Evolutionary conservation across 2,329 filamentous ascomycete genomes (phyloP), one percentile per base, ranked within the genome.

Genomic region (Cadophora gregata): DNA sequence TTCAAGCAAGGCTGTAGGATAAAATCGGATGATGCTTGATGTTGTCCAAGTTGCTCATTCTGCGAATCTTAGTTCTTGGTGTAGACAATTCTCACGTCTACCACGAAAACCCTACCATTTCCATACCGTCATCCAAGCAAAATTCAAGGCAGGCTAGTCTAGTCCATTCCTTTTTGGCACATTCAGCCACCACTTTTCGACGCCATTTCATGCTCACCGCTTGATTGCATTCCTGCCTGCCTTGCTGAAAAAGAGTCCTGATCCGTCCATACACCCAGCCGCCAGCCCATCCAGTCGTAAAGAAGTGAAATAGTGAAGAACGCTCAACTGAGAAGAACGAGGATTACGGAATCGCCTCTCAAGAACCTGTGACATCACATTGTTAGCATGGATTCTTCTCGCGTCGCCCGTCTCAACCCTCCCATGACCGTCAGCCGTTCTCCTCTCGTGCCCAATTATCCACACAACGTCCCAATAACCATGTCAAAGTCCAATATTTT

Each of bases 271-370:
- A 67, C 64, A 50, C 50, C 25, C 42, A n/a, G 31, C 14, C 19
- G 7, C 25, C 64, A 59, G 67, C 51, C 64, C 62, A 51, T 67
- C 62, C 27, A 59, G 59, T 55, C 45, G 38, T 62, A 36, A 25
- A 59, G 60, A 61, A 68, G 63, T 59, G 56, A 63, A 69, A 65
- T 48, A 59, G 3, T 19, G n/a, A 42, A 25, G 31, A 42, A 9
- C 55, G 56, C 67, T 76, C 71, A 78, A 68, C 75, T 77, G 50
- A 78, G 73, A 29, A 78, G 72, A 29, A 78, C 77, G 27, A 78
- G 67, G 68, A 78, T 78, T 47, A 78, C 77, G 5, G 76, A 77
- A 71, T 78, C 77, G 61, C 77, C 77, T 72, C 77, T 77, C 64
- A 78, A 70, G 66, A 78, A 78, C 77, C 77, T 78, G 50, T 33